These are phyloP conservation scores for Fusarium phyllophilum DNA, from an alignment of 2,329 filamentous ascomycete genomes.

Conservation along the genomic window DNA sequence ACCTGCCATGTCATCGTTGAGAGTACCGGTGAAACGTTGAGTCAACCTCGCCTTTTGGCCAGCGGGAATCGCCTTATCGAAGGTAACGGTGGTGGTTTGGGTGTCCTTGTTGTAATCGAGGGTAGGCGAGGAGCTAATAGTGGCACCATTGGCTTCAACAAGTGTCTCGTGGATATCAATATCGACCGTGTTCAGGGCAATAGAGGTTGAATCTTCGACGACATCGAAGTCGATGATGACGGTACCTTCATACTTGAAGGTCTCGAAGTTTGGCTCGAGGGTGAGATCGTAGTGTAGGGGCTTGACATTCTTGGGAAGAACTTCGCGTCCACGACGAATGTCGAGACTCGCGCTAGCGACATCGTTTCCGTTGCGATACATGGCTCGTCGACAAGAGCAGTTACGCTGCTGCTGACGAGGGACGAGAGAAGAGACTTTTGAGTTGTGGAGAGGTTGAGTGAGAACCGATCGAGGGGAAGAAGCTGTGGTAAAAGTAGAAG, in stretches of 20 bases:
- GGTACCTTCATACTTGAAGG: slow-evolving; percentile 85
- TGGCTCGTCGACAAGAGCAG: slow-evolving; percentile 46
- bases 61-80: slow-evolving; percentile 76
- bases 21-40: slow-evolving; percentile 74
- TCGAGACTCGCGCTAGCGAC: slow-evolving; percentile 40
- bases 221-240: slow-evolving; percentile 91
- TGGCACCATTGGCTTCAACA: slow-evolving; percentile 57
- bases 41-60: slow-evolving; percentile 76
- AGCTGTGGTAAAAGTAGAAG: slow-evolving; percentile 7
- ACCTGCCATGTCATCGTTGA: slow-evolving; percentile 96
- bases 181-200: slow-evolving; percentile 89
- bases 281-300: slow-evolving; percentile 93
- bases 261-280: slow-evolving; percentile 89
- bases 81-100: slow-evolving; percentile 84
- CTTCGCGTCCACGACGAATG: slow-evolving; percentile 67
- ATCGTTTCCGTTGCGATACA: slow-evolving; percentile 44
- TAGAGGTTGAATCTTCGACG: slow-evolving; percentile 81
- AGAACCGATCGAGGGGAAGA: background rate
- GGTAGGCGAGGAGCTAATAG: slow-evolving; percentile 53
- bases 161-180: slow-evolving; percentile 79
- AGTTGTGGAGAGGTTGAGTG: background rate
- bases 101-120: slow-evolving; percentile 80
- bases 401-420: slow-evolving; percentile 38
- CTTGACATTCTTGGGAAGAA: slow-evolving; percentile 91
- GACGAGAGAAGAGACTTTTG: slow-evolving; percentile 13